Evolutionary conservation across 345 rosid species (phyloP).

Genomic region (Microcos paniculata): DNA sequence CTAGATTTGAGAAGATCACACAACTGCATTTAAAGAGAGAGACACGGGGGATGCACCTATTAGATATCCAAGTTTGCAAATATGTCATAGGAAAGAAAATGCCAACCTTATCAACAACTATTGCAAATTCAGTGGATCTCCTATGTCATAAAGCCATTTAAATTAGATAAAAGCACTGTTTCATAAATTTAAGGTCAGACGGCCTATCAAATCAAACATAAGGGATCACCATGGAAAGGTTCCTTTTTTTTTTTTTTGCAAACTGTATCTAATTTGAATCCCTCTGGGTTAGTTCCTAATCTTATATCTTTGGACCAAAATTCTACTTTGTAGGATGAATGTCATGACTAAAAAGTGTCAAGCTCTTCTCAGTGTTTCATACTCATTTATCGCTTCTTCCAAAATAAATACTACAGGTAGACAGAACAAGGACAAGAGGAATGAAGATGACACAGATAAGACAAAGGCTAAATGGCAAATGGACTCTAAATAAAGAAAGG

Average conservation of each 20-base stretch:
- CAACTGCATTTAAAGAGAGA: conserved; percentile 47
- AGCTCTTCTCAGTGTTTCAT: background rate
- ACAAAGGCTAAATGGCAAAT: background rate
- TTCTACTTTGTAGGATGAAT: background rate
- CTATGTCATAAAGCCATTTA: background rate
- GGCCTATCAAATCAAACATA: background rate
- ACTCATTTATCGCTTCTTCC: background rate
- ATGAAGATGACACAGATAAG: background rate
- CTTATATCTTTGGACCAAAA: background rate
- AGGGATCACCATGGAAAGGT: background rate
- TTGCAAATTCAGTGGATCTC: background rate
- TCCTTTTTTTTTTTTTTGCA: background rate
- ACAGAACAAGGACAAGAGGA: background rate
- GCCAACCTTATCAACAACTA: background rate
- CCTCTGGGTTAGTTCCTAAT: background rate
- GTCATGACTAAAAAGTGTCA: background rate
- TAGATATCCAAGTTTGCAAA: conserved; percentile 10
- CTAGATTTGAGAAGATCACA: conserved; percentile 83
- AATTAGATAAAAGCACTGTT: background rate
- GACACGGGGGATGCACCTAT: background rate
- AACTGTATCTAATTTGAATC: background rate
- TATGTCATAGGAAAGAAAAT: background rate
- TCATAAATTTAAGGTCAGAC: background rate
- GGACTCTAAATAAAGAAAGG: no score
- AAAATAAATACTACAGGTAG: background rate